Percentiles rank a stretch among this genome's conserved stretches.
Conservation (phyloP, 768 basidiomycete species). For the Rhizopogon rudus region DNA sequence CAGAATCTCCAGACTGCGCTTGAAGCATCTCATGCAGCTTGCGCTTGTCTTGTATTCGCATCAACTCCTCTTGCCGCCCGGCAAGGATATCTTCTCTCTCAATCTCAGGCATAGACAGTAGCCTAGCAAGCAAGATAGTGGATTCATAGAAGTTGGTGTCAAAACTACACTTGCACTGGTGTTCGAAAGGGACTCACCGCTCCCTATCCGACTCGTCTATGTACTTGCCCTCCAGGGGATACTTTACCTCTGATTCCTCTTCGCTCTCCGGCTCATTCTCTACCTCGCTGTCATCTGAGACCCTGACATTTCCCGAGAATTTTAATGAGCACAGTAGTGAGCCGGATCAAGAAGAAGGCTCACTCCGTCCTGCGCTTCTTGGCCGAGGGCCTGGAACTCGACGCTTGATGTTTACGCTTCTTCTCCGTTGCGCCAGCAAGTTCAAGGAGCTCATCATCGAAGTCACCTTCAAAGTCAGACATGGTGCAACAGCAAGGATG, state of each 20-base stretch:
- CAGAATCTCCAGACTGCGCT: conserved; percentile 52
- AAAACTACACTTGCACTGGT: conserved; percentile 23
- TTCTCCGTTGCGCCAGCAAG: conserved; percentile 68
- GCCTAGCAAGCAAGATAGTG: conserved; percentile 36
- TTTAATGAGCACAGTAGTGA: conserved; percentile 4
- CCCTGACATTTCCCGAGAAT: conserved; percentile 20
- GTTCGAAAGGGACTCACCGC: conserved; percentile 47
- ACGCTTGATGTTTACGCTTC: conserved; percentile 58
- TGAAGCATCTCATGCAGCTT: conserved; percentile 72
- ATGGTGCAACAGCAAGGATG: conserved; percentile 19
- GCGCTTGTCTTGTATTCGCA: conserved; percentile 64
- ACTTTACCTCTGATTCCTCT: conserved; percentile 56
- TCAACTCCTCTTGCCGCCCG: conserved; percentile 74
- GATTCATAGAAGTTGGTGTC: conserved; percentile 12
- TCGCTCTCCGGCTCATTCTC: conserved; percentile 62
- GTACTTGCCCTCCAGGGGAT: conserved; percentile 91
- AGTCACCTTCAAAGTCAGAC: conserved; percentile 49
- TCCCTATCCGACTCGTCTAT: conserved; percentile 79
- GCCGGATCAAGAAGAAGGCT: conserved; percentile 22
- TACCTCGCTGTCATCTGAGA: conserved; percentile 42
- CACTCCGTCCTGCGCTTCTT: conserved; percentile 76
- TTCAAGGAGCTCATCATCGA: conserved; percentile 72
- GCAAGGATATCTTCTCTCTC: conserved; percentile 87
- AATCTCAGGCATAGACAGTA: conserved; percentile 78
- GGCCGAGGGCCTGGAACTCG: conserved; percentile 36